Evolutionary conservation across 805 yeast genomes (phyloP).

Genomic region (Metschnikowia reukaufii): DNA sequence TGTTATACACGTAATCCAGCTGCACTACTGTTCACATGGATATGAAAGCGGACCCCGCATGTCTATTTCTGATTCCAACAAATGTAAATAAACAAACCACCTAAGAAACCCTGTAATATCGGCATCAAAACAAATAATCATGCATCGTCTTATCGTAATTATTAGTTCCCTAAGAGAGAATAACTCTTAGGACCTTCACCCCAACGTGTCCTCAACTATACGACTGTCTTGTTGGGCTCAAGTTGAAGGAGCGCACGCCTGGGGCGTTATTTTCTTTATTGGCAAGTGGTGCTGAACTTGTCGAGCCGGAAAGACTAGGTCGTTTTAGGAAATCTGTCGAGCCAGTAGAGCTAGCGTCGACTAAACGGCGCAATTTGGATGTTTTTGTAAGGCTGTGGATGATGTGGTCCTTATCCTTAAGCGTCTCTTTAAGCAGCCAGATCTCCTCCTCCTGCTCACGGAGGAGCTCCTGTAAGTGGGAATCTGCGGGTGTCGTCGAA

Average conservation of each 20-base stretch:
- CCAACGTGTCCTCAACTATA: too few relatives aligned
- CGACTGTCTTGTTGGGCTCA: conserved; percentile 10
- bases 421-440: conserved; percentile 55
- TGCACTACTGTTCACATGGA: too few relatives aligned
- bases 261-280: conserved; percentile 16
- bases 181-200: too few relatives aligned
- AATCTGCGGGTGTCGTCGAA: conserved; percentile 6
- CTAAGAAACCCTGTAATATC: too few relatives aligned
- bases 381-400: conserved; percentile 72
- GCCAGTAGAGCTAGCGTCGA: conserved; percentile 31
- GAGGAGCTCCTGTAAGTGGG: conserved; percentile 35
- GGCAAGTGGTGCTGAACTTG: neutral
- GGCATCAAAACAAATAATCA: too few relatives aligned
- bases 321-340: conserved; percentile 12
- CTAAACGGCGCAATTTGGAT: conserved; percentile 52
- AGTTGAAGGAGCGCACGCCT: conserved; percentile 10
- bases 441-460: conserved; percentile 71
- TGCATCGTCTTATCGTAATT: too few relatives aligned
- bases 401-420: conserved; percentile 75
- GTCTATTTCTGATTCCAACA: too few relatives aligned
- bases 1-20: too few relatives aligned
- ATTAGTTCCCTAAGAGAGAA: too few relatives aligned
- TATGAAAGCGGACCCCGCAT: too few relatives aligned
- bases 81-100: too few relatives aligned
- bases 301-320: conserved; percentile 13